These are phyloP conservation scores for Teratosphaeria epicoccoides DNA, from an alignment of 2,329 filamentous ascomycete genomes.

Conservation along the genomic window DNA sequence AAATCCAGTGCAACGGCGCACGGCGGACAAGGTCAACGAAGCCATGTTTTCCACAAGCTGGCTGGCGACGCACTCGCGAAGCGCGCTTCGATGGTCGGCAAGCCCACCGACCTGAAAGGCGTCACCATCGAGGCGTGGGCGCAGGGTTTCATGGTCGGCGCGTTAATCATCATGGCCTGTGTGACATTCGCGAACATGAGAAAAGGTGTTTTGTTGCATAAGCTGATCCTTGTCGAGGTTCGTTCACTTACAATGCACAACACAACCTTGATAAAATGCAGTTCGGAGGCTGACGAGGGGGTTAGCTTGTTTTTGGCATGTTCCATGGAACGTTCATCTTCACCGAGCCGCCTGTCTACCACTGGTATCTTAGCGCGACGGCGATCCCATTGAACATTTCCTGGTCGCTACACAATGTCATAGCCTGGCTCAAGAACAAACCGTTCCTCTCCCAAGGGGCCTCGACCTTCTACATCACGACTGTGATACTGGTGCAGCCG, in stretches of 20 bases:
- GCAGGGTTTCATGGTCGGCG: conserved; percentile 24
- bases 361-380: conserved; percentile 53
- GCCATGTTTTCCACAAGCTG: neutral
- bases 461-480: conserved; percentile 48
- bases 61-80: neutral
- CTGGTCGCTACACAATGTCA: conserved; percentile 55
- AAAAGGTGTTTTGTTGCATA: conserved; percentile 37
- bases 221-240: conserved; percentile 41
- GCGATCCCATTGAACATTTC: conserved; percentile 46
- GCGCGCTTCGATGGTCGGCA: conserved; percentile 15
- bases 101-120: conserved; percentile 15
- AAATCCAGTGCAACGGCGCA: neutral
- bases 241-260: conserved; percentile 2
- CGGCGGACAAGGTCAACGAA: neutral
- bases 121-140: conserved; percentile 24
- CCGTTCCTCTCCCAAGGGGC: conserved; percentile 39
- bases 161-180: conserved; percentile 38
- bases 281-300: neutral
- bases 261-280: neutral
- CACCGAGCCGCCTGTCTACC: conserved; percentile 44
- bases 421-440: conserved; percentile 57
- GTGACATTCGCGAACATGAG: conserved; percentile 42
- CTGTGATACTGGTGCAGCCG: conserved; percentile 47
- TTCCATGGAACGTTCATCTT: conserved; percentile 51
- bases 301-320: conserved; percentile 33